These are phyloP conservation scores for Mycena olivaceomarginata DNA, from an alignment of 768 basidiomycete species.

Conservation along the genomic window DNA sequence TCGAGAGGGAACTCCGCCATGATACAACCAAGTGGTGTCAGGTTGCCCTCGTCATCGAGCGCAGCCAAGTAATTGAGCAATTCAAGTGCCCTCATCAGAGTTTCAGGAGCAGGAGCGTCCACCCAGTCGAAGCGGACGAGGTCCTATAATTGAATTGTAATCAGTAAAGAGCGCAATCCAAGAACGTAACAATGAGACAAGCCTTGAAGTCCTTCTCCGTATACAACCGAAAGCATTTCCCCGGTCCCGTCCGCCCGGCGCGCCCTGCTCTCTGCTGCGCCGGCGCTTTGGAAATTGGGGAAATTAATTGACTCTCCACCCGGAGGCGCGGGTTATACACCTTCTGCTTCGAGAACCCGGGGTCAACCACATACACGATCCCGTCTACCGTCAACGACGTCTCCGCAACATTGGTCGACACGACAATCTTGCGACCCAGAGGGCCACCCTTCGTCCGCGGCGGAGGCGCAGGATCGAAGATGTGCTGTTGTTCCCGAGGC, in stretches of 20 bases:
- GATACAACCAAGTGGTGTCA: conserved; percentile 95
- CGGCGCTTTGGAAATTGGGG: conserved; percentile 99
- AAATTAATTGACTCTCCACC: conserved; percentile 98
- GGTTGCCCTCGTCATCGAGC: conserved; percentile 94
- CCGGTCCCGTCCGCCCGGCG: conserved; percentile 97
- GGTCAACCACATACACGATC: conserved; percentile 99
- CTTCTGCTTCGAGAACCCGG: conserved; percentile 98
- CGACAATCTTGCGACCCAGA: conserved; percentile 95
- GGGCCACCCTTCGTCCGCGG: conserved; percentile 88
- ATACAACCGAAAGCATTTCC: conserved; percentile 98
- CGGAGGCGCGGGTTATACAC: conserved; percentile 97
- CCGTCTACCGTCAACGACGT: conserved; percentile 98
- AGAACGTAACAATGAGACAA: neutral
- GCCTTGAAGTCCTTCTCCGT: conserved; percentile 95
- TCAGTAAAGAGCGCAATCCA: neutral
- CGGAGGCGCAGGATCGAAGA: conserved; percentile 98
- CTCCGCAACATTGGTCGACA: conserved; percentile 98
- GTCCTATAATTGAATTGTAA: conserved; percentile 61
- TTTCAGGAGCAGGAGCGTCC: conserved; percentile 97
- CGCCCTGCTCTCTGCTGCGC: conserved; percentile 96
- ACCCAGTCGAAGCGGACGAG: conserved; percentile 98
- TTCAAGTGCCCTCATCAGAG: conserved; percentile 96
- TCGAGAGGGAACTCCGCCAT: conserved; percentile 99
- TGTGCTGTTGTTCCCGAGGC: conserved; percentile 96
- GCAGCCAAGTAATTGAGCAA: conserved; percentile 96